Evolutionary conservation across 2,329 filamentous ascomycete species (phyloP), one percentile per base, ranked within the genome.

Genomic region (Trichoderma afroharzianum): DNA sequence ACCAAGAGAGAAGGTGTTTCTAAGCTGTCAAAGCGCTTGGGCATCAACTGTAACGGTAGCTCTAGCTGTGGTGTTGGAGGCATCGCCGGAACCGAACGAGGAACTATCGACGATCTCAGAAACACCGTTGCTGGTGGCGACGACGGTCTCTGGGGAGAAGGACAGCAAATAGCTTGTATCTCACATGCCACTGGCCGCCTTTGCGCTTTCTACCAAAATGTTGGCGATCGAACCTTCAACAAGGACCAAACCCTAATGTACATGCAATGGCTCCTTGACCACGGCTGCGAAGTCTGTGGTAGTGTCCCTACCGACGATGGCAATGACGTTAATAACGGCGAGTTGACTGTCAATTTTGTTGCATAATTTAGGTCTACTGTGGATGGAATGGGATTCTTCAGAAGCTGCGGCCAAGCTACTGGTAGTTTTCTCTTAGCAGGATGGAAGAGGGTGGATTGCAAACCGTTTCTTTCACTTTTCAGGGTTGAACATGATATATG

Each of bases 291-390:
- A 6, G 47, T 55, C 15, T 74, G 36, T 32, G 72, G 72, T 3
- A 74, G 72, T 50, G 63, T 71, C 12, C 73, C 73, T 18, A 74
- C 73, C 9, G 69, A 74, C 14, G 36, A 61, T 68, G 71, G 73
- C n/a, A 74, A 74, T 57, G 70, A 71, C 43, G 59, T 57, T 14
- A 36, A 36, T 43, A 73, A 74, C 36, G 73, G 73, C 8, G n/a
- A 73, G 61, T 32, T 73, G 24, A 73, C 73, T n/a, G 73, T 74
- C 58, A 74, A 74, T 69, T 71, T 28, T 53, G 69, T 73, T 55
- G 14, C 50, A 28, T 39, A 4, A 64, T 63, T n/a, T 47, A 21
- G 4, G 0, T 55, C 12, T 55, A 0, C 9, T 24, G n/a, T 26
- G 18, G 4, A 55, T 26, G 9, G 11, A 7, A 55, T 8, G 50